These are phyloP conservation scores for Cystobasidium slooffiae DNA, from an alignment of 1,284 basidiomycete genomes.

Conservation along the genomic window DNA sequence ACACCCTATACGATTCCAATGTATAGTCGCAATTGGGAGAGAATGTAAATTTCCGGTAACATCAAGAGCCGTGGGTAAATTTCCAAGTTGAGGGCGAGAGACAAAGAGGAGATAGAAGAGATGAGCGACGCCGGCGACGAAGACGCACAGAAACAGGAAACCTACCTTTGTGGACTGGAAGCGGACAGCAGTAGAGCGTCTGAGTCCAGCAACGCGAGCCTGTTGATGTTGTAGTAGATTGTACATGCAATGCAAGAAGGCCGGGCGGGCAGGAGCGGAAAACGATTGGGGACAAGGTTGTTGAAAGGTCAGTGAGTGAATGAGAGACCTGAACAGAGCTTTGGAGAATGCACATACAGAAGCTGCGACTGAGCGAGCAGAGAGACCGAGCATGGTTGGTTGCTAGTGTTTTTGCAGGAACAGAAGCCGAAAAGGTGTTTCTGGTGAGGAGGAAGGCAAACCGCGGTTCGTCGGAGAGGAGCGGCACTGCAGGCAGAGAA, in stretches of 20 bases:
- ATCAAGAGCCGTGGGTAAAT: constrained; percentile 2
- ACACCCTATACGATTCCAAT: constrained; percentile 14
- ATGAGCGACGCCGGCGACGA: neutral
- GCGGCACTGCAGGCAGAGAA: no score
- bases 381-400: constrained; percentile 27
- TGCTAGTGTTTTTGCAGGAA: neutral
- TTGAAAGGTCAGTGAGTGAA: neutral
- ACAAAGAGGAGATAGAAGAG: constrained; percentile 7
- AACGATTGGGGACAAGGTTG: neutral
- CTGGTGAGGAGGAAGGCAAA: neutral
- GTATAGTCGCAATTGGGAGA: neutral
- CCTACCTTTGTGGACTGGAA: constrained; percentile 37
- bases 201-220: constrained; percentile 29
- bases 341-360: neutral
- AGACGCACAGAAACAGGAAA: neutral
- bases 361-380: constrained; percentile 26
- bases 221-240: neutral
- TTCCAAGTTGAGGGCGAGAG: constrained; percentile 2
- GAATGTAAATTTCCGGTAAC: neutral
- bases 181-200: constrained; percentile 28
- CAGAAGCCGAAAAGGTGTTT: neutral
- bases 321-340: neutral
- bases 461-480: no score
- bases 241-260: neutral
- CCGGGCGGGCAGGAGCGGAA: neutral